Conservation (phyloP, 257 asterid genomes). For the Linaria vulgaris region DNA sequence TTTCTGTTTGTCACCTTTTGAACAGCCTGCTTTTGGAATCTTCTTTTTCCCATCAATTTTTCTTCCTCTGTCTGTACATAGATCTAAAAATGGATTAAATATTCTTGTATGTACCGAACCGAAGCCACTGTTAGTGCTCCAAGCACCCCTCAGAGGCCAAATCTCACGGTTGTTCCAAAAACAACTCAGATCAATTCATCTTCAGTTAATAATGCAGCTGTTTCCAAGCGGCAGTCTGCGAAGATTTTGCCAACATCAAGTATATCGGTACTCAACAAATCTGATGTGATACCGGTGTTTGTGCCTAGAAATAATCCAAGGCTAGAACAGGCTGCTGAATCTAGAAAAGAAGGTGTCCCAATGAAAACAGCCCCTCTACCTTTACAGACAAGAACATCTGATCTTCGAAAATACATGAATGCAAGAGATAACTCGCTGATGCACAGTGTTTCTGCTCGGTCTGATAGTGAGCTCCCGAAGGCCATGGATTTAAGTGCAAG, state of each 20-base stretch:
- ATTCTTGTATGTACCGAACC: slow-evolving; percentile 34
- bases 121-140: slow-evolving; percentile 67
- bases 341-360: slow-evolving; percentile 73
- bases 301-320: slow-evolving; percentile 78
- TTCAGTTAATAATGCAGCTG: slow-evolving; percentile 43
- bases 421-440: slow-evolving; percentile 59
- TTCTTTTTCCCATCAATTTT: slow-evolving; percentile 15
- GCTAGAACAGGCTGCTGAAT: slow-evolving; percentile 69
- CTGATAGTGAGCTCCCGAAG: slow-evolving; percentile 54
- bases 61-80: slow-evolving; percentile 4
- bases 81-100: slow-evolving; percentile 17
- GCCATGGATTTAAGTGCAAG: slow-evolving; percentile 43
- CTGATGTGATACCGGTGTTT: slow-evolving; percentile 75
- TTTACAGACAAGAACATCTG: slow-evolving; percentile 67
- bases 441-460: slow-evolving; percentile 39
- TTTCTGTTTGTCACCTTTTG: slow-evolving; percentile 4
- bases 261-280: slow-evolving; percentile 47
- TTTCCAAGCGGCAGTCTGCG: slow-evolving; percentile 58
- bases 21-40: slow-evolving; percentile 16
- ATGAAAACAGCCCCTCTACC: slow-evolving; percentile 55
- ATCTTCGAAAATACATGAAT: slow-evolving; percentile 51
- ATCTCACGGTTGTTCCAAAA: slow-evolving; percentile 45
- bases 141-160: slow-evolving; percentile 74
- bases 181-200: slow-evolving; percentile 51
- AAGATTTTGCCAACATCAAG: slow-evolving; percentile 59